phyloP scores from a whole-genome alignment of 78 protist genomes.

The Neovahlkampfia damariscottae region DNA sequence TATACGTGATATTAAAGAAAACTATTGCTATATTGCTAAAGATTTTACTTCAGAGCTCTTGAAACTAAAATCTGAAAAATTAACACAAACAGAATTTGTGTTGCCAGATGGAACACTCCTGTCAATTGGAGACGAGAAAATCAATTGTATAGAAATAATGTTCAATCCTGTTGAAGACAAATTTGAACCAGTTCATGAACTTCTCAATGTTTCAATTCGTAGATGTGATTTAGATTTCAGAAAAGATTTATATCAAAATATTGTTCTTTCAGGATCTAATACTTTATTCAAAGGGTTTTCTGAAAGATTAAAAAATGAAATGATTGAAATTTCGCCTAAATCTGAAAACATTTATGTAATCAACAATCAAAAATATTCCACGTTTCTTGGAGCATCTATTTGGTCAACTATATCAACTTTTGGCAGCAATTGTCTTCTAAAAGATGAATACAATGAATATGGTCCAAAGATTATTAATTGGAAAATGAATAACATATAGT shows the following conservation, averaged over 20 bases:
- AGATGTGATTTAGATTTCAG: not conserved
- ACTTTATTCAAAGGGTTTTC: not conserved
- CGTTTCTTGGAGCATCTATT: not conserved
- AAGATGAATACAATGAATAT: not conserved
- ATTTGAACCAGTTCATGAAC: too few relatives aligned
- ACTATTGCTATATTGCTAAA: too few relatives aligned
- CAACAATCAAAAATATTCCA: not conserved
- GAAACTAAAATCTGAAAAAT: too few relatives aligned
- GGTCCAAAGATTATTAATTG: not conserved
- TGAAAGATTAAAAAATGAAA: not conserved
- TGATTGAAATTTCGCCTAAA: not conserved
- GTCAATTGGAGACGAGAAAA: too few relatives aligned
- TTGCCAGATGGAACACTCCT: too few relatives aligned
- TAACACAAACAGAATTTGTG: too few relatives aligned
- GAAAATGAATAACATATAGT: too few relatives aligned
- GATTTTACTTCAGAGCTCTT: too few relatives aligned
- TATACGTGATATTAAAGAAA: too few relatives aligned
- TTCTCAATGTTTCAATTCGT: too few relatives aligned
- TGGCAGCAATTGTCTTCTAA: not conserved
- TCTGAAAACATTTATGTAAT: not conserved
- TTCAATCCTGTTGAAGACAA: too few relatives aligned
- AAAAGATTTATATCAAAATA: not conserved
- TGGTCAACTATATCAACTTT: not conserved
- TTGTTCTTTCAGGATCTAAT: not conserved
- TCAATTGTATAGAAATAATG: too few relatives aligned